Conservation (phyloP, 192 early-diverging fungal genomes). For the Gamsiella multidivaricata region DNA sequence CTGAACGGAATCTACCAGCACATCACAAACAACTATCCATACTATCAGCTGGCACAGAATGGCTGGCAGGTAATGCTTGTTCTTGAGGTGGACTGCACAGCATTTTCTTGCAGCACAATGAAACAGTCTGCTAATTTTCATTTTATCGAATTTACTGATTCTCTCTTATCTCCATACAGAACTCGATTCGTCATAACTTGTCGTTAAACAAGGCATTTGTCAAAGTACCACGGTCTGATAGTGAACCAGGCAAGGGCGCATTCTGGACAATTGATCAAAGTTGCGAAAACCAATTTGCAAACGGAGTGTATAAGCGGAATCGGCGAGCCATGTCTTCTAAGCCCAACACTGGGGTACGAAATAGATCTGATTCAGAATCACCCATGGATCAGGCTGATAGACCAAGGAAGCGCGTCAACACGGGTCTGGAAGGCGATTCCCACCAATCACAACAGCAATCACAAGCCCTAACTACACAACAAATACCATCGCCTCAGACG, state of each 20-base stretch:
- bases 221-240: constrained; percentile 77
- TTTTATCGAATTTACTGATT: neutral
- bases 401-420: constrained; percentile 44
- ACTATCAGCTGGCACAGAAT: constrained; percentile 76
- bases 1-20: constrained; percentile 89
- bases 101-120: no score
- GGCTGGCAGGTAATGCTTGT: constrained; percentile 67
- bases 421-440: constrained; percentile 6
- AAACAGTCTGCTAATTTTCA: no score
- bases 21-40: constrained; percentile 81
- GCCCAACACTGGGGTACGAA: constrained; percentile 4
- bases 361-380: constrained; percentile 39
- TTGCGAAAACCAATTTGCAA: constrained; percentile 68
- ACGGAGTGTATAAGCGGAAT: constrained; percentile 75
- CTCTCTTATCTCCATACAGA: constrained; percentile 55
- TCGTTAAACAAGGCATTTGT: constrained; percentile 87
- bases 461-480: neutral
- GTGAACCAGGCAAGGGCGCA: constrained; percentile 88
- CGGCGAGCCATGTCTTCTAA: constrained; percentile 36
- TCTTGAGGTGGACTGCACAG: no score
- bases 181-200: constrained; percentile 88
- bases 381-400: constrained; percentile 30
- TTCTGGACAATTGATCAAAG: constrained; percentile 82
- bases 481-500: neutral
- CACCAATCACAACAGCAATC: neutral